phyloP scores from a whole-genome alignment of 1,284 basidiomycete genomes.

The Mycena sp. region DNA sequence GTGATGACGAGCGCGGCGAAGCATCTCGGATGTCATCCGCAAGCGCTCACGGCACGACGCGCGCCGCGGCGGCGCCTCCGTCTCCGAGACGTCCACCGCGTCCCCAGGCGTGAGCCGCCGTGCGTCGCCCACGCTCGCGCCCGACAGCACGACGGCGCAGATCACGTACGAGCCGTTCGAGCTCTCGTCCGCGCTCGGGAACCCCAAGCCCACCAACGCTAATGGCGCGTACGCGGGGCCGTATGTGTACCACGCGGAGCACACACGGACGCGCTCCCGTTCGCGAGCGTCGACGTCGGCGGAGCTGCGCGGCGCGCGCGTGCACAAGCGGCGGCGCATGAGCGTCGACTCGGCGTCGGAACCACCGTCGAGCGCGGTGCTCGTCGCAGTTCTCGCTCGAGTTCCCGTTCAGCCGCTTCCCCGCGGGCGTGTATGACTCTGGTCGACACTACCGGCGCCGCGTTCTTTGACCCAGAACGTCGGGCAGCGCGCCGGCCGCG shows the following conservation, averaged over 20 bases:
- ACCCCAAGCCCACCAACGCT: constrained; percentile 7
- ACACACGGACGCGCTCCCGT: constrained; percentile 59
- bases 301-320: constrained; percentile 55
- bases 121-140: constrained; percentile 72
- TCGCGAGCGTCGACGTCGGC: constrained; percentile 49
- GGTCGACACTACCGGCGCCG: too few relatives aligned
- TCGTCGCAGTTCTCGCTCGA: constrained; percentile 66
- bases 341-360: constrained; percentile 76
- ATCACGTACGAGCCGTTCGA: constrained; percentile 45
- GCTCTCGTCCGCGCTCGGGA: constrained; percentile 22
- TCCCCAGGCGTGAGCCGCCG: constrained; percentile 79
- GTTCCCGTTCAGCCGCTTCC: constrained; percentile 62
- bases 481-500: too few relatives aligned
- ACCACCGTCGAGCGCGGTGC: constrained; percentile 66
- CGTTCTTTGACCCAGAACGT: too few relatives aligned
- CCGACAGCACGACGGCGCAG: constrained; percentile 68
- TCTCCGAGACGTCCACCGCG: constrained; percentile 71
- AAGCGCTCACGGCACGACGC: too few relatives aligned
- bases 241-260: constrained; percentile 22
- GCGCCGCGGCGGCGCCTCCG: too few relatives aligned
- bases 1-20: too few relatives aligned
- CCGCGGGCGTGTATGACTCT: constrained; percentile 35
- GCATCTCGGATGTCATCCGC: too few relatives aligned
- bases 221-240: constrained; percentile 17
- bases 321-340: constrained; percentile 74